phyloP scores from a whole-genome alignment of 768 basidiomycete genomes.

The Mycena maculata region DNA sequence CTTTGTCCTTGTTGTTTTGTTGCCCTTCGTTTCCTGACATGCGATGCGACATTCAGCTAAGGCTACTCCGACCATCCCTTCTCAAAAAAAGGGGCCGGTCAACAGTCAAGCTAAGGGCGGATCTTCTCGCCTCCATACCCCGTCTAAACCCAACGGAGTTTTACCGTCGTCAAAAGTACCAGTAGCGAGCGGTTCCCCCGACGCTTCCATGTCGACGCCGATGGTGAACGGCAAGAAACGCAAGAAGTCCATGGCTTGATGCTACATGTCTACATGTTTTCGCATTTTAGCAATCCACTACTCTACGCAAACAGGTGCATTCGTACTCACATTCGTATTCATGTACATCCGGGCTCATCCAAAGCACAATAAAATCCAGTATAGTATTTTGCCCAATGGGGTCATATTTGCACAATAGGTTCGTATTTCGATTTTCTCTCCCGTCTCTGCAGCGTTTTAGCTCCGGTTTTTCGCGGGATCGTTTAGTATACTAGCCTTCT shows the following conservation, averaged over 20 bases:
- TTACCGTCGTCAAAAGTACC: constrained; percentile 31
- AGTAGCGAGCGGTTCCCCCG: neutral
- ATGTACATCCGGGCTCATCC: no score
- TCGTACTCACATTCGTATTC: no score
- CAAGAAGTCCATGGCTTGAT: constrained; percentile 59
- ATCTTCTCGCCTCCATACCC: constrained; percentile 9
- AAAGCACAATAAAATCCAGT: no score
- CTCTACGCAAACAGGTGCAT: no score
- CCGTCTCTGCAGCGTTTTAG: no score
- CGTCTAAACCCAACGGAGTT: constrained; percentile 19
- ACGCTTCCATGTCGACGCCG: constrained; percentile 34
- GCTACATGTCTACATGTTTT: constrained; percentile 13
- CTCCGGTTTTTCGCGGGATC: no score
- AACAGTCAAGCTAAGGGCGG: constrained; percentile 31
- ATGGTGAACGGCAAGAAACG: constrained; percentile 63
- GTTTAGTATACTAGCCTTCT: no score
- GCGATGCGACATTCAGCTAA: constrained; percentile 16
- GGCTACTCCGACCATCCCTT: constrained; percentile 18
- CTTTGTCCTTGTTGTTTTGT: constrained; percentile 16
- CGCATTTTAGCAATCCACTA: neutral
- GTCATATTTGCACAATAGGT: no score
- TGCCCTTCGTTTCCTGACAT: constrained; percentile 10
- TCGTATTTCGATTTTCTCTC: no score
- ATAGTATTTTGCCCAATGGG: no score
- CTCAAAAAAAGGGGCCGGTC: constrained; percentile 18